Conservation (phyloP, 208 protist genomes). For the Endotrypanum monterogeii region DNA sequence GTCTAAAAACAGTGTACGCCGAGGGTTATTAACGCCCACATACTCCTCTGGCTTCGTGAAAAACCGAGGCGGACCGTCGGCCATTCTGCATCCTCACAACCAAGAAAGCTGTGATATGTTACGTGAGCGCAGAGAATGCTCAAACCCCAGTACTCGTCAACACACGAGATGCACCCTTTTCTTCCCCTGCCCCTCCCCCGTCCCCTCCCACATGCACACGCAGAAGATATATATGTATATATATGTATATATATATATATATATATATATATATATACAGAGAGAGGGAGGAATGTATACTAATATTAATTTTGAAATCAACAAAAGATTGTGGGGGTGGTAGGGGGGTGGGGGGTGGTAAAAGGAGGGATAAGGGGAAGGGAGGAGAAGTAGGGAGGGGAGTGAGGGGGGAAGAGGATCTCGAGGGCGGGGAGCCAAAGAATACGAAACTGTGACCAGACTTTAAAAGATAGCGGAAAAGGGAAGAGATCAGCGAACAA, state of each 20-base stretch:
- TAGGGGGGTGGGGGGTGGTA: neutral
- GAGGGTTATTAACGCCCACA: constrained; percentile 23
- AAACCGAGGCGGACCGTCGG: constrained; percentile 25
- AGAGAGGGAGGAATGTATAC: constrained; percentile 4
- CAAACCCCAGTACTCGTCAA: constrained; percentile 1
- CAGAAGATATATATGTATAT: neutral
- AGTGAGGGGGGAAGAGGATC: neutral
- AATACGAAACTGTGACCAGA: constrained; percentile 2
- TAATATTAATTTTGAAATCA: constrained; percentile 1
- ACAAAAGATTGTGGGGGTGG: neutral
- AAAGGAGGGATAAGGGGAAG: neutral
- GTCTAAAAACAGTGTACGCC: constrained; percentile 58
- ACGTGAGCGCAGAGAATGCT: neutral
- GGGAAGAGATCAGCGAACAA: neutral
- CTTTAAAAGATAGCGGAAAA: neutral
- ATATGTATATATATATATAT: neutral
- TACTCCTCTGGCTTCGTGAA: constrained; percentile 38
- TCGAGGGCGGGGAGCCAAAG: neutral
- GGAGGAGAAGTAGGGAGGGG: neutral
- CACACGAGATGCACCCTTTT: neutral
- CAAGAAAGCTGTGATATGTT: neutral
- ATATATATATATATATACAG: neutral
- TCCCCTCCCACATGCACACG: neutral
- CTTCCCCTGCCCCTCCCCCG: too few relatives aligned
- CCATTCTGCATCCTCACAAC: constrained; percentile 21